Evolutionary conservation across 768 basidiomycete species (phyloP), one percentile per base, ranked within the genome.

Genomic region (Termitomyces eurrhizus): DNA sequence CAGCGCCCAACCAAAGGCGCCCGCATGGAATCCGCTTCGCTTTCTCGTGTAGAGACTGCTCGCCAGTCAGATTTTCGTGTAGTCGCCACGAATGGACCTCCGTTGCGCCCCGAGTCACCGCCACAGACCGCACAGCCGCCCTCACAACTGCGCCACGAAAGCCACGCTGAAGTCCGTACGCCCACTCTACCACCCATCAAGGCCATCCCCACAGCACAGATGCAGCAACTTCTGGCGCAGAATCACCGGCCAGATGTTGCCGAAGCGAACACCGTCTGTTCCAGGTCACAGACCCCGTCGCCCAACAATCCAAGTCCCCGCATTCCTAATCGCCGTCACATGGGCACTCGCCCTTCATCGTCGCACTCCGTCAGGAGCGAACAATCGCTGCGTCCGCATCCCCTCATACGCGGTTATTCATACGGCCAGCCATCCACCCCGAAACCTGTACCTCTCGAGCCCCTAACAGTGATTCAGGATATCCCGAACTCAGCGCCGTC

Each of bases 331-430:
- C 82, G 77, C 60, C 83, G 77, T 44, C 69, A 75, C 41, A 73
- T 77, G 26, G 66, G 73, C 62, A 81, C 84, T 7, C 83, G 89
- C 18, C 86, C 88, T 8, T 79, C 86, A 11, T 90, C 89, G 5
- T 82, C 73, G 36, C 83, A 88, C 66, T 89, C 88, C 16, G 69
- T 80, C n/a, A 69, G 67, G 51, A 52, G 44, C 49, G 67, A 68
- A n/a, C 67, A 66, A 36, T 63, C 69, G 50, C 74, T 88, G 53
- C 86, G 87, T 16, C 89, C 88, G 0, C 90, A 92, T 68, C 90
- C 89, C 7, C 79, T 92, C 55, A 90, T 92, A 64, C 86, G 90
- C 58, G 89, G 88, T 9, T 80, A 86, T 63, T 89, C 89, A 0
- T 84, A 81, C 60, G 84, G 87, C 7, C 78, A 80, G 55, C 73